phyloP scores from a whole-genome alignment of 371 early-diverging fungal genomes.

The Basidiobolus meristosporus region DNA sequence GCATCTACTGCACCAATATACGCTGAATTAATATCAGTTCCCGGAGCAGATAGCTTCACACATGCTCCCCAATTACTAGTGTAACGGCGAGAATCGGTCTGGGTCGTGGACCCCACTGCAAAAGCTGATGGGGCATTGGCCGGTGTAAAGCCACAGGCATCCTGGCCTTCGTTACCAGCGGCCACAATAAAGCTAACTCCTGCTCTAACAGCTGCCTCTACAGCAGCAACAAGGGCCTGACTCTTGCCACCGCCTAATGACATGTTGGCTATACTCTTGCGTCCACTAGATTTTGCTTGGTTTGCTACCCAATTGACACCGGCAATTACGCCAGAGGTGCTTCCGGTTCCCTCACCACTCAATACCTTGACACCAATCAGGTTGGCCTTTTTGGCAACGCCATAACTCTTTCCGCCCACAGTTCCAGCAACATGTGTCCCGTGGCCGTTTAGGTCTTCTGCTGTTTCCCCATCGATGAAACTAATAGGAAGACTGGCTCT shows the following conservation, averaged over 20 bases:
- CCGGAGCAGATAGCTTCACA: slow-evolving; percentile 34
- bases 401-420: slow-evolving; percentile 25
- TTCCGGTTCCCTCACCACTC: slow-evolving; percentile 24
- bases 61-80: slow-evolving; percentile 62
- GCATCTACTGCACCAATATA: slow-evolving; percentile 4
- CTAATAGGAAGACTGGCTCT: slow-evolving; percentile 10
- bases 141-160: slow-evolving; percentile 38
- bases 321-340: slow-evolving; percentile 34
- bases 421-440: slow-evolving; percentile 32
- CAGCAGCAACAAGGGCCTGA: slow-evolving; percentile 16
- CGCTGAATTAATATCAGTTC: neutral
- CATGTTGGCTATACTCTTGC: slow-evolving; percentile 18
- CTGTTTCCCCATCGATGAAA: slow-evolving; percentile 14
- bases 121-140: slow-evolving; percentile 26
- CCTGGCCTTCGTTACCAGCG: slow-evolving; percentile 33
- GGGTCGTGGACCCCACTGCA: slow-evolving; percentile 42
- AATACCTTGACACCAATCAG: slow-evolving; percentile 37
- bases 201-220: slow-evolving; percentile 1
- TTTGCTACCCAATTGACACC: slow-evolving; percentile 24
- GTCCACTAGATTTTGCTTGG: neutral
- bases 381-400: slow-evolving; percentile 24
- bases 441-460: slow-evolving; percentile 24
- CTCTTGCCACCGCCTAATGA: slow-evolving; percentile 31
- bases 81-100: slow-evolving; percentile 27
- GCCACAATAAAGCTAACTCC: slow-evolving; percentile 35